phyloP scores from a whole-genome alignment of 2,329 filamentous ascomycete species.

The Colletotrichum abscissum region DNA sequence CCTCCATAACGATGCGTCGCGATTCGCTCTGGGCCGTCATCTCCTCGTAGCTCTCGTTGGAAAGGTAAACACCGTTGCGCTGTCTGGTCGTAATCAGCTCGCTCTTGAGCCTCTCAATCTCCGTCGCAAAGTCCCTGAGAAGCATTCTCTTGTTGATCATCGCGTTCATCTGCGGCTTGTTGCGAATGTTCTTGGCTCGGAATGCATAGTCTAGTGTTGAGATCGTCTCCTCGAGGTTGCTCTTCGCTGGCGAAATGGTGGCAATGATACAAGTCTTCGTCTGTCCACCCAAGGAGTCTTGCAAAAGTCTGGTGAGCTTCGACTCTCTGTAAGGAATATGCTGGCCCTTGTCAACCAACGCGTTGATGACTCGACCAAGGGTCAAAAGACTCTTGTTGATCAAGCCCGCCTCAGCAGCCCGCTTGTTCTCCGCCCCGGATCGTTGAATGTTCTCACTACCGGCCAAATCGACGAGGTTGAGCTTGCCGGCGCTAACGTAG shows the following conservation, averaged over 20 bases:
- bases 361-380: slow-evolving; percentile 96
- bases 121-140: slow-evolving; percentile 86
- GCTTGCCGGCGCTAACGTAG: slow-evolving; percentile 88
- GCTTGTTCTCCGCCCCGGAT: slow-evolving; percentile 97
- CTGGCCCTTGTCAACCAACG: slow-evolving; percentile 86
- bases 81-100: slow-evolving; percentile 93
- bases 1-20: slow-evolving; percentile 88
- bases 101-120: slow-evolving; percentile 94
- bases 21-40: slow-evolving; percentile 94
- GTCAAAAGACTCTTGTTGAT: slow-evolving; percentile 99
- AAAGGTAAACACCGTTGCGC: slow-evolving; percentile 94
- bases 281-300: slow-evolving; percentile 94
- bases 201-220: slow-evolving; percentile 98
- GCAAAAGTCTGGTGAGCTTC: slow-evolving; percentile 76
- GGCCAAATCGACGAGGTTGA: slow-evolving; percentile 96
- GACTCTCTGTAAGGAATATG: slow-evolving; percentile 96
- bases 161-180: slow-evolving; percentile 96
- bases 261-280: slow-evolving; percentile 99
- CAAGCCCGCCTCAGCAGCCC: slow-evolving; percentile 91
- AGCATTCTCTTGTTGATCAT: slow-evolving; percentile 93
- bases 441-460: slow-evolving; percentile 98
- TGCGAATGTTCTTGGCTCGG: slow-evolving; percentile 97
- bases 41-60: slow-evolving; percentile 89
- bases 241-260: slow-evolving; percentile 93
- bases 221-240: slow-evolving; percentile 97